Percentiles rank a stretch among this genome's conserved stretches.
These are phyloP conservation scores for Thymus quinquecostatus DNA, from an alignment of 257 asterid genomes.

Conservation along the genomic window DNA sequence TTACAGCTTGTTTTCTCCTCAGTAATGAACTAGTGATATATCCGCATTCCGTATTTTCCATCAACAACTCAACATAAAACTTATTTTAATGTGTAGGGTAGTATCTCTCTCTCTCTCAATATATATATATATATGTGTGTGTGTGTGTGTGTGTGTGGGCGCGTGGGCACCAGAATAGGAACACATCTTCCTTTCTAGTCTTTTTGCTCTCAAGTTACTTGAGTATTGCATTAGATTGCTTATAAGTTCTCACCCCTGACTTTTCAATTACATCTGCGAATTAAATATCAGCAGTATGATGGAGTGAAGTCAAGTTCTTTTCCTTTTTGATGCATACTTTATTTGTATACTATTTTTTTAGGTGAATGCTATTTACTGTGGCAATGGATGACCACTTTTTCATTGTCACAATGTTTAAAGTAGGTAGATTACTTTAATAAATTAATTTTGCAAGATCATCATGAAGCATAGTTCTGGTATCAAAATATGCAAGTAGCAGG, in stretches of 20 bases:
- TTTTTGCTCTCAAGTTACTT: slow-evolving; percentile 15
- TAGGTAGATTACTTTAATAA: too few relatives aligned
- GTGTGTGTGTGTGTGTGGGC: neutral
- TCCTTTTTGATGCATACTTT: neutral
- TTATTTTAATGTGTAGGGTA: neutral
- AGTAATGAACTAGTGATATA: slow-evolving; percentile 8
- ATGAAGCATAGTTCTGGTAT: too few relatives aligned
- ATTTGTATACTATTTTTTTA: slow-evolving; percentile 1
- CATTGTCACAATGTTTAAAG: too few relatives aligned
- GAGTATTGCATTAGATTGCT: slow-evolving; percentile 16
- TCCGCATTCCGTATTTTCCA: slow-evolving; percentile 9
- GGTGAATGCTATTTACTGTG: too few relatives aligned
- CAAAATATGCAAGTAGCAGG: too few relatives aligned
- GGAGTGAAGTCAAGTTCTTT: neutral
- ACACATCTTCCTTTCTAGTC: neutral
- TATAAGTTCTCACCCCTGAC: slow-evolving; percentile 11
- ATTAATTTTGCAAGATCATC: too few relatives aligned
- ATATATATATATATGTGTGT: neutral
- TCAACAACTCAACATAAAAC: neutral
- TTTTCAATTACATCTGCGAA: slow-evolving; percentile 3
- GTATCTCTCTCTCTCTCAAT: neutral
- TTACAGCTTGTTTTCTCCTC: slow-evolving; percentile 24
- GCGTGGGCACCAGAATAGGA: neutral
- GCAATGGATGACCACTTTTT: too few relatives aligned
- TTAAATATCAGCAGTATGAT: slow-evolving; percentile 4